Percentiles rank a stretch among this genome's conserved stretches.
Evolutionary conservation across 148 eudicot species (phyloP).

Genomic region (Cornus controversa): DNA sequence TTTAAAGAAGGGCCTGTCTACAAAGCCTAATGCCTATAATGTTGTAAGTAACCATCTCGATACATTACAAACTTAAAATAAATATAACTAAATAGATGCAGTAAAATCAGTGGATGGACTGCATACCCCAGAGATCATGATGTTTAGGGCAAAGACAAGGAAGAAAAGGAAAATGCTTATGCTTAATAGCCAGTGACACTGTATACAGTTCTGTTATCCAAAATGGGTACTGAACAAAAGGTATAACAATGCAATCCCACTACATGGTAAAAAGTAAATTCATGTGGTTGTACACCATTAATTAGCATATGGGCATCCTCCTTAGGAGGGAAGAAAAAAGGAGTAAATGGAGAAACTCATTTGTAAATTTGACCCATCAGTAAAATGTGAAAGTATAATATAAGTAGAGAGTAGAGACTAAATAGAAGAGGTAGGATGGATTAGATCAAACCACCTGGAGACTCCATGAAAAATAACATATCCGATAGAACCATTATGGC

Average conservation of each 20-base stretch:
- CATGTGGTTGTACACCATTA: not conserved
- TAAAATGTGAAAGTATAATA: not conserved
- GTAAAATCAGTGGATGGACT: not conserved
- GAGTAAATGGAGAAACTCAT: not conserved
- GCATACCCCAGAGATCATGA: not conserved
- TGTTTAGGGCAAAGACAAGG: not conserved
- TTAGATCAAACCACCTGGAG: slow-evolving; percentile 47
- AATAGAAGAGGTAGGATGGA: not conserved
- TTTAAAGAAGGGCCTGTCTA: not conserved
- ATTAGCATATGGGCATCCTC: not conserved
- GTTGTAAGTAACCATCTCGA: not conserved
- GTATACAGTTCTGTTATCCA: not conserved
- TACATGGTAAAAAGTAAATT: not conserved
- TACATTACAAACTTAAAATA: not conserved
- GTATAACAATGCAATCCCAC: not conserved
- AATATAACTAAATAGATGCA: not conserved
- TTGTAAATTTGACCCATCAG: not conserved
- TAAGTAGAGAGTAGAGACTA: too few species aligned
- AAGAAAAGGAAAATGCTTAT: not conserved
- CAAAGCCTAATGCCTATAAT: not conserved
- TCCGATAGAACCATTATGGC: slow-evolving; percentile 75
- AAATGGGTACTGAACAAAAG: not conserved
- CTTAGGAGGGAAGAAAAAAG: not conserved
- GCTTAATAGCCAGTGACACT: not conserved
- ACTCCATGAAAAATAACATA: slow-evolving; percentile 68